Conservation (phyloP, 2,329 filamentous ascomycete genomes). For the Allantophomopsis cytisporea region DNA sequence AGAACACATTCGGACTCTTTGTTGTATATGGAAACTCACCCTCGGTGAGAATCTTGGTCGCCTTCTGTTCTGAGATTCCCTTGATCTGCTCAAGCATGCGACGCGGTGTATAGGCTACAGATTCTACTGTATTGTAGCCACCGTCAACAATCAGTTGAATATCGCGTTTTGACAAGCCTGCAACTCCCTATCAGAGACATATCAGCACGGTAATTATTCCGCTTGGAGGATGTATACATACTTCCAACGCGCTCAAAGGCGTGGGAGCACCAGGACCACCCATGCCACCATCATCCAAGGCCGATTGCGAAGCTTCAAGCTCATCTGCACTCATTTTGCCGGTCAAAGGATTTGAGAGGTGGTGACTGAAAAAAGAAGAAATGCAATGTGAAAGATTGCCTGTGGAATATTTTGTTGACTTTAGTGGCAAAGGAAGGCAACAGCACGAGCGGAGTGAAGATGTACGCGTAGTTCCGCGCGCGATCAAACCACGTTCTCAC, state of each 20-base stretch:
- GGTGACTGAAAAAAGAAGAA: too few species aligned
- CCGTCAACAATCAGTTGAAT: conserved; percentile 87
- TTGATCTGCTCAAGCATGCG: conserved; percentile 88
- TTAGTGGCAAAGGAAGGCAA: too few species aligned
- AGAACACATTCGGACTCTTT: conserved; percentile 1
- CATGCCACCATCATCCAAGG: conserved; percentile 59
- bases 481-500: too few species aligned
- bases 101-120: conserved; percentile 81
- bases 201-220: not conserved
- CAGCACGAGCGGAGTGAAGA: too few species aligned
- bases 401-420: too few species aligned
- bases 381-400: too few species aligned
- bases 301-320: conserved; percentile 51
- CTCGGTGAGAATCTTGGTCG: conserved; percentile 79
- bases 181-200: conserved; percentile 53
- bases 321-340: conserved; percentile 17
- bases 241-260: conserved; percentile 74
- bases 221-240: conserved; percentile 21
- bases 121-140: conserved; percentile 90
- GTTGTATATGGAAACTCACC: conserved; percentile 37
- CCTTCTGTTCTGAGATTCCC: conserved; percentile 95
- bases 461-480: too few species aligned
- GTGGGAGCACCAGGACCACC: conserved; percentile 89
- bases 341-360: too few species aligned
- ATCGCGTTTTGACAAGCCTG: conserved; percentile 85